Percentiles rank a stretch among this genome's conserved stretches.
Conservation (phyloP, 768 basidiomycete species). For the Pulveroboletus sp. region DNA sequence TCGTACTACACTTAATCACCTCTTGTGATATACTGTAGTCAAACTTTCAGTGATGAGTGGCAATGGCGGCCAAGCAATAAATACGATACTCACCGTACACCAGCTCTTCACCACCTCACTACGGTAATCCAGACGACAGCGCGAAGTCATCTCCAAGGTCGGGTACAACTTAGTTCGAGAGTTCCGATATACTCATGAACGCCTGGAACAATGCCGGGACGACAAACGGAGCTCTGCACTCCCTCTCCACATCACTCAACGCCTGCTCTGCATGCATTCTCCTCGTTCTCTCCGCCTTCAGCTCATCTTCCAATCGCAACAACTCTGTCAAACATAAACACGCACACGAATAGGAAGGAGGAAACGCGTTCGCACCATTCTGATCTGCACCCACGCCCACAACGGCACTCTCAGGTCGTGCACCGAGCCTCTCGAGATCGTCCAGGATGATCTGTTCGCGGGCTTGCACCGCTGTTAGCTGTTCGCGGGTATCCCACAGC, state of each 20-base stretch:
- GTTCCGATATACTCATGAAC: slow-evolving; percentile 45
- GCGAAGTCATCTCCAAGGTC: neutral
- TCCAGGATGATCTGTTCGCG: slow-evolving; percentile 23
- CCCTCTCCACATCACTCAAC: slow-evolving; percentile 44
- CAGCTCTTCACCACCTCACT: neutral
- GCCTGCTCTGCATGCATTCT: slow-evolving; percentile 41
- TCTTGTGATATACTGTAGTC: slow-evolving; percentile 7
- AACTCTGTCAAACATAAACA: slow-evolving; percentile 7
- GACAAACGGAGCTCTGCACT: slow-evolving; percentile 50
- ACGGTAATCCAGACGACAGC: neutral
- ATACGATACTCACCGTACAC: too few species aligned
- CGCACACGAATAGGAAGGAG: neutral
- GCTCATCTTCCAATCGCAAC: slow-evolving; percentile 29
- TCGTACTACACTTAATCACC: slow-evolving; percentile 9
- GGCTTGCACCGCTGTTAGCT: slow-evolving; percentile 18
- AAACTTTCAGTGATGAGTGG: neutral
- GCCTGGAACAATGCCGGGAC: slow-evolving; percentile 54
- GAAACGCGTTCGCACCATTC: slow-evolving; percentile 6
- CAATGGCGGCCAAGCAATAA: too few species aligned
- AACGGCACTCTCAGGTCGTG: neutral
- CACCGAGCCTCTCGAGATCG: slow-evolving; percentile 19
- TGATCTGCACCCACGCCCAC: neutral
- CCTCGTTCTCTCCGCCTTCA: slow-evolving; percentile 34
- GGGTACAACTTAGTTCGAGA: slow-evolving; percentile 27
- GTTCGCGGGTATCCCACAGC: slow-evolving; percentile 26